Base-by-base conservation (phyloP, 2,329 filamentous ascomycete species). In the Emergomyces orientalis region DNA sequence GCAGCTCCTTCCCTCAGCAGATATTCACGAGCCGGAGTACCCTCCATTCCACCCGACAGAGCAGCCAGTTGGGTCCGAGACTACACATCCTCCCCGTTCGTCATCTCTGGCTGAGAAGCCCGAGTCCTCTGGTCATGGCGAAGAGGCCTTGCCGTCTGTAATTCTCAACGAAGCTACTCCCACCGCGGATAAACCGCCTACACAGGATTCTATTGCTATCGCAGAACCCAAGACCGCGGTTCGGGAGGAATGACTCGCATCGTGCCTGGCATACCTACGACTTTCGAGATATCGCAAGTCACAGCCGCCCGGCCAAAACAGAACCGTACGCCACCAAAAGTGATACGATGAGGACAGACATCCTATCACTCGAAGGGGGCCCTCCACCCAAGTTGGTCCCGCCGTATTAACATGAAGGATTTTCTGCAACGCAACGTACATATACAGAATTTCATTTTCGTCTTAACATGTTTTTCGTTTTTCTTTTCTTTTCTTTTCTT, bases 71-170 rank as follows among this genome's bases (percentile, higher is more conserved):
- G 74, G 70, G 14, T 22, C 51, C 3, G 57, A 63, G 13, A 22
- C 52, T 6, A 41, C 68, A 30, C 71, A 70, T 9, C 74, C 75
- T 59, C 73, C 74, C 3, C 74, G 73, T n/a, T 75, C 74, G n/a
- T 77, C 74, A 17, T 77, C 75, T 13, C 65, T 76, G n/a, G 51
- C 37, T 43, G 60, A 61, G 39, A 41, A 34, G 3, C 60, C 60
- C 1, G 25, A 19, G 22, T 52, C 59, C 14, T 17, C 59, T 27
- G 22, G n/a, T 25, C 32, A 34, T 52, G 45, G 14, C 30, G 45
- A 52, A 4, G 59, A 27, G 8, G 43, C 13, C 5, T 60, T 47
- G 59, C 17, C n/a, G 5, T 19, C 59, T 27, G 32, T n/a, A n/a
- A 30, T 25, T 17, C 34, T 47, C 22, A 41, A 37, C 22, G 19